Conservation (phyloP, 1,284 basidiomycete genomes). For the Malassezia nana region DNA sequence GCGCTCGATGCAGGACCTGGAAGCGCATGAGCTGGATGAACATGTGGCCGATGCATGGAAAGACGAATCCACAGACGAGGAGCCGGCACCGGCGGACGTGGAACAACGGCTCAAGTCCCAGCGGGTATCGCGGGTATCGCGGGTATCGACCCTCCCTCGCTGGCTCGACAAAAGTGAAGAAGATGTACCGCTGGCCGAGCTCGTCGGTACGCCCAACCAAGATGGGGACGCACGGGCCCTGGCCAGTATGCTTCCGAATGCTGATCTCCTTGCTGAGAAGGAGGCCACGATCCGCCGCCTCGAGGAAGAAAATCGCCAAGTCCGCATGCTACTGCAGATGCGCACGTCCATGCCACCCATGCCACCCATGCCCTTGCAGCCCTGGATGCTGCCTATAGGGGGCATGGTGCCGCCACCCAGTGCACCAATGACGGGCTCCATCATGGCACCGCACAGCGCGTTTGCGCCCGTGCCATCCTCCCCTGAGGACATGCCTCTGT, state of each 20-base stretch:
- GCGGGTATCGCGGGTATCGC: not conserved
- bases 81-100: not conserved
- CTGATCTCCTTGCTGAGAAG: conserved; percentile 45
- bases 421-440: not conserved
- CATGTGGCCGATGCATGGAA: conserved; percentile 7
- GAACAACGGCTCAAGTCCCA: not conserved
- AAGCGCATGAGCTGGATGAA: not conserved
- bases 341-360: not conserved
- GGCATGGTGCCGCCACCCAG: not conserved
- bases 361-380: conserved; percentile 6
- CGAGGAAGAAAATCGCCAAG: conserved; percentile 29
- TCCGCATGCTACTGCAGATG: conserved; percentile 15
- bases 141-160: not conserved
- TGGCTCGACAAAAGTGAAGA: conserved; percentile 24
- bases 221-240: conserved; percentile 29
- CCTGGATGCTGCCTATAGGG: conserved; percentile 4
- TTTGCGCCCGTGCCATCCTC: no score
- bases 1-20: not conserved
- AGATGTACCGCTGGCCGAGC: conserved; percentile 6
- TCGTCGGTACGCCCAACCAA: not conserved
- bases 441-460: not conserved
- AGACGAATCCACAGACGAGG: not conserved
- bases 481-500: no score
- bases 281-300: conserved; percentile 38
- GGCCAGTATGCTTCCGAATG: conserved; percentile 37